Evolutionary conservation across 2,329 filamentous ascomycete species (phyloP), one percentile per base, ranked within the genome.

Genomic region (Cordyceps fumosorosea): DNA sequence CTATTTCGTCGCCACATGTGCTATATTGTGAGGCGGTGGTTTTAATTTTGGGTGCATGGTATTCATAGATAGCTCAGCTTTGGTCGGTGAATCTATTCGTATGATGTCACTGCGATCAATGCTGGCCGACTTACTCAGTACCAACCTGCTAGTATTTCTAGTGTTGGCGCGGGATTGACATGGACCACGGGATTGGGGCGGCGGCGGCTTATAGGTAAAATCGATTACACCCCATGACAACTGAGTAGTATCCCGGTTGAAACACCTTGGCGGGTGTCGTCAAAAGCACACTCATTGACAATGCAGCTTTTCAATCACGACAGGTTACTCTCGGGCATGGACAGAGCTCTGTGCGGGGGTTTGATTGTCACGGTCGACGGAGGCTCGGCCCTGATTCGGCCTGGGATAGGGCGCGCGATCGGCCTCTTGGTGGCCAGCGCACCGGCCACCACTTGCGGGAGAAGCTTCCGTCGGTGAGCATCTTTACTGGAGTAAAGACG

Each of bases 381-480:
- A 57, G 32, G 22, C 34, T 37, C 45, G 10, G 45, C 42, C 56
- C 56, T 50, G 29, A 50, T 58, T 37, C 32, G 56, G 45, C 14
- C 26, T 51, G 56, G 22, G 22, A 56, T 48, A 51, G 32, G 45
- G 56, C 56, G 56, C 56, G 56, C 32, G 56, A 58, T 58, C 56
- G 56, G 20, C 56, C 54, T 54, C 14, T 22, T 24, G 29, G 22
- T 58, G 45, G 53, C 24, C 53, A 24, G 26, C 16, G 32, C 56
- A 51, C 50, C 45, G 47, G 34, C 45, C 45, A 58, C 45, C 45
- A 58, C 32, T 32, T 37, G 32, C 14, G 18, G 6, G 18, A 48
- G 18, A 22, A 22, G 44, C 14, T 18, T 42, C 40, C 3, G 40
- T 34, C 24, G 54, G 54, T 32, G 42, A 57, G 26, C 24, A 56